Base-by-base conservation (phyloP, 2,329 filamentous ascomycete genomes). In the Fusarium newnesense region DNA sequence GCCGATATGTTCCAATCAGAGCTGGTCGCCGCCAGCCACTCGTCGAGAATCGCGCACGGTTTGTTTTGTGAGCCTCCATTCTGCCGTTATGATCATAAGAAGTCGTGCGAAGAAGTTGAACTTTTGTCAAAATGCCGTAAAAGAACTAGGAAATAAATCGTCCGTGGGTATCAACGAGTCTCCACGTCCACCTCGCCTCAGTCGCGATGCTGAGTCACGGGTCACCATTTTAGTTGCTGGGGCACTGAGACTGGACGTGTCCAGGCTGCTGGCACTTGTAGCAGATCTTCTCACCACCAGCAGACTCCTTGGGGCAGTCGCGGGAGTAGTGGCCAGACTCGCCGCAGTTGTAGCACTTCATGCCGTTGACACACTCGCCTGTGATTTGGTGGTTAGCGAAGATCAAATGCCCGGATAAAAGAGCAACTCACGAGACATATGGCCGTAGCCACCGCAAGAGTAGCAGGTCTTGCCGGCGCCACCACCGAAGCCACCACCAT, bases 261-360 rank as follows among this genome's bases (percentile, higher is more conserved):
- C 96, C 95, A 77, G 88, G 82, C 84, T 91, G 89, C 85, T 92
- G 89, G 89, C 90, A 98, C 89, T 97, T 97, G 91, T 99, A 99
- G 92, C 96, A 99, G 83, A 97, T 95, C 84, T 97, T 96, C 90
- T 98, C 96, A 81, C 92, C 90, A 76, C 90, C 89, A 78, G 91
- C 90, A 68, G 94, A 93, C 86, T 97, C 96, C 83, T 96, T 95
- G 79, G 95, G 93, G 90, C 96, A 99, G 85, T 99, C 96, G 76
- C 96, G 93, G 76, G 94, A 97, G 83, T 98, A 91, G 85, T 98
- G 96, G 72, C 96, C 96, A 78, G 96, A 93, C 87, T 98, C 95
- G 81, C 90, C 90, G 78, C 96, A 98, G 91, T 98, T 98, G 92
- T 98, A 99, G 92, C 96, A 99, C 89, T 98, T 98, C 89, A 97